phyloP scores from a whole-genome alignment of 2,329 filamentous ascomycete species.

The Diaporthe eres region DNA sequence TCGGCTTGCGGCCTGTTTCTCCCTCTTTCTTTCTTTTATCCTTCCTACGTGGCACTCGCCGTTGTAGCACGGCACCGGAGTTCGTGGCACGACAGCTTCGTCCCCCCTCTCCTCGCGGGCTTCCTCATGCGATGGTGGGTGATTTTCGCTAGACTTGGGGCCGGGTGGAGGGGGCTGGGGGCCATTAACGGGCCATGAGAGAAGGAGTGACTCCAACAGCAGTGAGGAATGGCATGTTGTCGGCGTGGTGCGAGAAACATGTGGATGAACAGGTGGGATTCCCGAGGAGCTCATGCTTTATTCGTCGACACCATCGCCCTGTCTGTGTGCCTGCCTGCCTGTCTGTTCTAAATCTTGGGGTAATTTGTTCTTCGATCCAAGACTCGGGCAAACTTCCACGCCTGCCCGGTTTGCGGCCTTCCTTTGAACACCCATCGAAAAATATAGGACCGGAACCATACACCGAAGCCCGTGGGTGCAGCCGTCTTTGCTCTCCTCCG shows the following conservation, averaged over 20 bases:
- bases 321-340: not conserved
- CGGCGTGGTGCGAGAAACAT: not conserved
- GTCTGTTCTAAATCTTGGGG: constrained; percentile 15
- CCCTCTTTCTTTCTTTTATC: not conserved
- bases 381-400: not conserved
- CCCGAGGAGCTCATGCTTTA: not conserved
- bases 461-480: constrained; percentile 3
- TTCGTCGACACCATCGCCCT: not conserved
- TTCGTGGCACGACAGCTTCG: constrained; percentile 20
- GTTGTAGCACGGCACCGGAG: constrained; percentile 11
- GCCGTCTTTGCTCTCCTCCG: not conserved
- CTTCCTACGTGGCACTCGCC: constrained; percentile 1
- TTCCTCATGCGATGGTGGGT: not conserved
- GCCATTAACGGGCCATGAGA: not conserved
- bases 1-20: not conserved
- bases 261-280: not conserved
- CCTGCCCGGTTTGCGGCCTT: not conserved
- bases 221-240: not conserved
- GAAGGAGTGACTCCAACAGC: not conserved
- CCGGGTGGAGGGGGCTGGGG: no score
- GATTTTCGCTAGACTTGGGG: not conserved
- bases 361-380: not conserved
- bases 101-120: constrained; percentile 6
- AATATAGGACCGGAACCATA: constrained; percentile 10
- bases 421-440: not conserved